phyloP scores from a whole-genome alignment of 2,329 filamentous ascomycete genomes.

The Fusarium torulosum region DNA sequence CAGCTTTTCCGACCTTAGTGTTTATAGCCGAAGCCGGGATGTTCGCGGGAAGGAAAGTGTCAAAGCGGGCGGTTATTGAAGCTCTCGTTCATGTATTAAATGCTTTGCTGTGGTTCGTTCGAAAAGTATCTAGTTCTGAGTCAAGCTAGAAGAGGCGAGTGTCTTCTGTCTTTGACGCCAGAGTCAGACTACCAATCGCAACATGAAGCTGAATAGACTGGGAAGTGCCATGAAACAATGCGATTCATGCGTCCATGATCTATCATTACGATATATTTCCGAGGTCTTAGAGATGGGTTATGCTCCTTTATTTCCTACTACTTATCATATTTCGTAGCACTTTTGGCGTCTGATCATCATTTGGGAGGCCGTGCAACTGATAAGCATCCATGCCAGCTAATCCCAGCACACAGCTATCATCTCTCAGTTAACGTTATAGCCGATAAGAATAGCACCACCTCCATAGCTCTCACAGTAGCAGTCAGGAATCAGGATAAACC shows the following conservation, averaged over 20 bases:
- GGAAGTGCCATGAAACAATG: conserved; percentile 5
- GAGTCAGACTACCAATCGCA: not conserved
- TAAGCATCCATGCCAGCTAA: conserved; percentile 45
- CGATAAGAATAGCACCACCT: conserved; percentile 32
- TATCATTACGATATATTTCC: conserved; percentile 20
- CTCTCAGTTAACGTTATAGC: conserved; percentile 23
- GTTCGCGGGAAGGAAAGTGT: not conserved
- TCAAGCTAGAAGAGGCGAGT: not conserved
- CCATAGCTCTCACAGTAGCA: not conserved
- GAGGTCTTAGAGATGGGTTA: not conserved
- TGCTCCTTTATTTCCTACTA: not conserved
- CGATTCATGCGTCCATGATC: conserved; percentile 4
- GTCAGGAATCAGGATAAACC: conserved; percentile 9
- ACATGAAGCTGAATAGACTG: not conserved
- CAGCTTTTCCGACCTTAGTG: conserved; percentile 5
- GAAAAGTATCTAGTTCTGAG: not conserved
- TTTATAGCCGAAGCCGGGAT: conserved; percentile 14
- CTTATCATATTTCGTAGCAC: conserved; percentile 15
- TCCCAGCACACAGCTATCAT: conserved; percentile 18
- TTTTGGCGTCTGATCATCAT: conserved; percentile 14
- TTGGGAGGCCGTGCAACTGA: conserved; percentile 34
- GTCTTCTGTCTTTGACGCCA: not conserved
- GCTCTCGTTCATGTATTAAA: not conserved
- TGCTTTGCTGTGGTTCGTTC: not conserved
- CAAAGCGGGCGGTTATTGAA: not conserved